Percentiles rank a stretch among this genome's conserved stretches.
These are phyloP conservation scores for Euphorbia pulcherrima DNA, from an alignment of 345 rosid genomes.

Conservation along the genomic window DNA sequence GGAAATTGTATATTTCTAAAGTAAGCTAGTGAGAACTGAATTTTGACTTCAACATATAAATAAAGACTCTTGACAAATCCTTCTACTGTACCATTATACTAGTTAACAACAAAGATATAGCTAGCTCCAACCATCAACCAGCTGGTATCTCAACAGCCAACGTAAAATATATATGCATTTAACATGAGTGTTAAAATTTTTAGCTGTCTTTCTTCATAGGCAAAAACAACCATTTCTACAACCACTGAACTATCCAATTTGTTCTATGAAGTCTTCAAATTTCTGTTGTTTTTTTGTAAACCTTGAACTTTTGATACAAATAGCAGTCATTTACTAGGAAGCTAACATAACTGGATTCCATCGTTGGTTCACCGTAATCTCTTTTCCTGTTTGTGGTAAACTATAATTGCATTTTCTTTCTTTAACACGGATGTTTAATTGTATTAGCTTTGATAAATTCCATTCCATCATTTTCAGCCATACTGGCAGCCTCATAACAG, in stretches of 20 bases:
- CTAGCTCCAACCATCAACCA: not conserved
- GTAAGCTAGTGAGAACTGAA: not conserved
- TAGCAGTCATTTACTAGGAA: not conserved
- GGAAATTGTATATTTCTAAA: not conserved
- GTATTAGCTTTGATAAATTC: constrained; percentile 1
- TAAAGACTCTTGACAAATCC: not conserved
- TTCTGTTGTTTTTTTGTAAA: too few species aligned
- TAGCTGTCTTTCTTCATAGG: too few species aligned
- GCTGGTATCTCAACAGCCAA: not conserved
- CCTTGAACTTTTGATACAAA: not conserved
- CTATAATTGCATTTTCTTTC: not conserved
- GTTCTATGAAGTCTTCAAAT: not conserved
- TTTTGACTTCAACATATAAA: not conserved
- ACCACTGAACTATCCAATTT: not conserved
- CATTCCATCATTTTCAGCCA: constrained; percentile 41
- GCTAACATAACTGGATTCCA: not conserved
- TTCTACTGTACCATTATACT: not conserved
- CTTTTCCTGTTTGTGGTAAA: not conserved
- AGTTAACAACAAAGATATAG: not conserved
- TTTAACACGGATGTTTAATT: not conserved
- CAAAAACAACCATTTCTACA: not conserved
- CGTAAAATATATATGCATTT: too few species aligned
- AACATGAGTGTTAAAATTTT: too few species aligned
- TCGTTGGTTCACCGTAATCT: not conserved
- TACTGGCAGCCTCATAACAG: constrained; percentile 99